Conservation (phyloP, 2,329 filamentous ascomycete species). For the Pseudofabraea citricarpa region DNA sequence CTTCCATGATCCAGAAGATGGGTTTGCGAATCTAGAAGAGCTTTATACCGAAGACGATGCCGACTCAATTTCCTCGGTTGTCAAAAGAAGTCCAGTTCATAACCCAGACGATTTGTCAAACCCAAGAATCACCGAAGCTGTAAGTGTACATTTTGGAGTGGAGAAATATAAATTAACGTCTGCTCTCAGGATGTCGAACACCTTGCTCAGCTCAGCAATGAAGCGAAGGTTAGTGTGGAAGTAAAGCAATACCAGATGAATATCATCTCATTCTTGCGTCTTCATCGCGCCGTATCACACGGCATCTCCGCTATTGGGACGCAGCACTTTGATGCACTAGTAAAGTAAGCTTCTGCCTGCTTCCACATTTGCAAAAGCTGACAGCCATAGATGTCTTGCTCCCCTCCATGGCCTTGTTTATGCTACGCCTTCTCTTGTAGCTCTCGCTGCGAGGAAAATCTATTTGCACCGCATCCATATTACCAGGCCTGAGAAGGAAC, state of each 20-base stretch:
- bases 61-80: constrained; percentile 25
- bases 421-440: constrained; percentile 78
- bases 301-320: constrained; percentile 77
- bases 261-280: constrained; percentile 77
- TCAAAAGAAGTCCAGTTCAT: constrained; percentile 21
- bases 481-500: constrained; percentile 64
- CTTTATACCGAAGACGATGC: constrained; percentile 28
- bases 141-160: too few relatives aligned
- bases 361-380: constrained; percentile 16
- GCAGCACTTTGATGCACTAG: constrained; percentile 66
- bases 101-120: constrained; percentile 9
- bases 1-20: constrained; percentile 69
- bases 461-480: constrained; percentile 81
- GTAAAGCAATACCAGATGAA: constrained; percentile 83
- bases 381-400: constrained; percentile 57
- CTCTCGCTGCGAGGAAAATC: constrained; percentile 77
- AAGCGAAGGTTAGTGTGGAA: constrained; percentile 67
- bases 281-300: constrained; percentile 78
- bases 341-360: constrained; percentile 39
- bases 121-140: constrained; percentile 22
- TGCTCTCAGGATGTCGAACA: constrained; percentile 22
- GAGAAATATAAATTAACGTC: too few relatives aligned
- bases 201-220: constrained; percentile 44
- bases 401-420: constrained; percentile 77
- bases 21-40: constrained; percentile 71